These are phyloP conservation scores for Backusella morwellensis DNA, from an alignment of 192 early-diverging fungal species.

Conservation along the genomic window DNA sequence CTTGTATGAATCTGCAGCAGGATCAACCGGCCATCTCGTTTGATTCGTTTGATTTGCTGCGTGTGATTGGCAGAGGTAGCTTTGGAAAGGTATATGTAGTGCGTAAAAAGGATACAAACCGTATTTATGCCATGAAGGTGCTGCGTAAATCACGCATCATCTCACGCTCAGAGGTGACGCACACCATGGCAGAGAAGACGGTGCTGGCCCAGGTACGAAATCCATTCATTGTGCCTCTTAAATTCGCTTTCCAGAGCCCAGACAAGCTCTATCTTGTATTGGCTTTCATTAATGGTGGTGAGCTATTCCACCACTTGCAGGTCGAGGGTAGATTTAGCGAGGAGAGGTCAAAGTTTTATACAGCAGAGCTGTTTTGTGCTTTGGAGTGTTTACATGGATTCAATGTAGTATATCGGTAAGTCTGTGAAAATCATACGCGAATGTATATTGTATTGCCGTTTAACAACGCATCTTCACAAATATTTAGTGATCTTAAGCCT, in stretches of 20 bases:
- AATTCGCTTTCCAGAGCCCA: constrained; percentile 92
- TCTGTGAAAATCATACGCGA: constrained; percentile 2
- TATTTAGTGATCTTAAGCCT: constrained; percentile 83
- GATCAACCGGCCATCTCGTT: constrained; percentile 70
- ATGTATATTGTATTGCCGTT: background rate
- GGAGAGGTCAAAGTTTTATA: constrained; percentile 88
- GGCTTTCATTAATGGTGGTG: constrained; percentile 95
- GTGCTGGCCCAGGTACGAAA: constrained; percentile 87
- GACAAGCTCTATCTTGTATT: constrained; percentile 95
- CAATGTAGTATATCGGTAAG: constrained; percentile 81
- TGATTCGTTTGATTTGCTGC: constrained; percentile 91
- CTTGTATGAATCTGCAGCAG: constrained; percentile 29
- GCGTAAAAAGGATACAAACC: constrained; percentile 85
- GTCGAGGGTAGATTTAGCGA: constrained; percentile 85
- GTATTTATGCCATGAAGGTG: constrained; percentile 98
- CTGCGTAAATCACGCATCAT: constrained; percentile 93
- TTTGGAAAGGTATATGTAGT: constrained; percentile 98
- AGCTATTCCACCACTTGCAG: constrained; percentile 95
- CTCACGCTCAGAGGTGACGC: constrained; percentile 86
- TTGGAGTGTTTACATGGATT: constrained; percentile 91
- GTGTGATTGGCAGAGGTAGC: constrained; percentile 95
- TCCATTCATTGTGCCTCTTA: constrained; percentile 92
- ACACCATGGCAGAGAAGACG: constrained; percentile 92
- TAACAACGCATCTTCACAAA: background rate
- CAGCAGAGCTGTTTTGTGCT: constrained; percentile 88